Base-by-base conservation (phyloP, 768 basidiomycete genomes). In the Amyloporia xantha region DNA sequence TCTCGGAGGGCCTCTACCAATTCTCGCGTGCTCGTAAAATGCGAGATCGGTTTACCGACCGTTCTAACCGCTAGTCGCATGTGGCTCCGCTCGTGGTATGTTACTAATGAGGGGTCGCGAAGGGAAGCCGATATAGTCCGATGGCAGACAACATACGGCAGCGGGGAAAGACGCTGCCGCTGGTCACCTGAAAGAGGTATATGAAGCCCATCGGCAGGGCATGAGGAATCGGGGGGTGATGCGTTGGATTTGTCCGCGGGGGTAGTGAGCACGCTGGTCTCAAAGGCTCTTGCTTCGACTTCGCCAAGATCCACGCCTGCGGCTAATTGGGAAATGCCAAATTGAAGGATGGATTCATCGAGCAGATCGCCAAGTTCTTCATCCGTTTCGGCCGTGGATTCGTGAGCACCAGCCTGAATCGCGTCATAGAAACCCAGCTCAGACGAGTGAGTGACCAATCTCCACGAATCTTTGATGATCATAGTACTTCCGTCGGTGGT, bases 401-500 rank as follows among this genome's bases (percentile, higher is more conserved):
- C 45, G 4, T 38, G 21, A 25, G 19, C 23, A 7, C 35, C n/a
- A 4, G 46, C 23, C 1, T 47, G 53, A 0, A 33, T 35, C 12
- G 15, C 19, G 17, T 28, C 25, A n/a, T 54, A 51, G 39, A 49
- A 51, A 17, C 13, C 28, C 15, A 13, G 36, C 44, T 55, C 53
- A 2, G 41, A 39, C 3, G 13, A 33, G 5, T 50, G 47, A 12
- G 44, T 23, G 13, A 39, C 2, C 23, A 51, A 50, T 20, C n/a
- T n/a, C 51, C 54, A 52, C 1, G 54, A 46, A 5, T 55, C 54
- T 26, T 55, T 55, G 44, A 55, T 36, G 23, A 44, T 35, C 13
- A 9, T 5, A 23, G 4, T 4, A 13, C 12, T 17, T 28, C 30
- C 38, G 20, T 35, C 36, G 17, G 11, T 21, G 2, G 41, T 41